Conservation (phyloP, 2,329 filamentous ascomycete species). For the Phialophora verrucosa region DNA sequence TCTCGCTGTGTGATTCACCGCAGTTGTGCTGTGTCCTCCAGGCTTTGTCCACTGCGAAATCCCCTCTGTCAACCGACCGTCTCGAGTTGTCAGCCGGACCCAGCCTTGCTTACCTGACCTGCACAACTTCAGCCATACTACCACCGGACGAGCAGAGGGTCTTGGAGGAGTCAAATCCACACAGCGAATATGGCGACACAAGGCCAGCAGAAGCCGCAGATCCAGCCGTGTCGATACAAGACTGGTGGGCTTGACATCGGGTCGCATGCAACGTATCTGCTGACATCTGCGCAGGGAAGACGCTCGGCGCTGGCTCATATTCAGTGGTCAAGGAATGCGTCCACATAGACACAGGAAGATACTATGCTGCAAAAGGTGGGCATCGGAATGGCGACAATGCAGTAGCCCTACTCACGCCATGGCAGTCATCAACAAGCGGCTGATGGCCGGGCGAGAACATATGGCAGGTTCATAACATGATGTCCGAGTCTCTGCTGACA, state of each 20-base stretch:
- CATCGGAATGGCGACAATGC: background rate
- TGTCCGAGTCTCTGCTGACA: slow-evolving; percentile 24
- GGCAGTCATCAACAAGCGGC: slow-evolving; percentile 90
- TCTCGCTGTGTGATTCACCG: background rate
- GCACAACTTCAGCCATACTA: background rate
- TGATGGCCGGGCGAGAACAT: slow-evolving; percentile 97
- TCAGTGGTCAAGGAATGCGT: slow-evolving; percentile 99
- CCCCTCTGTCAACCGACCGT: background rate
- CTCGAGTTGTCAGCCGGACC: slow-evolving; percentile 3
- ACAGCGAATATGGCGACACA: slow-evolving; percentile 8
- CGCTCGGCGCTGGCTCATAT: slow-evolving; percentile 92
- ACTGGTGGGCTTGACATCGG: slow-evolving; percentile 59
- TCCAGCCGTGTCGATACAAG: slow-evolving; percentile 97
- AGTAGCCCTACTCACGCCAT: slow-evolving; percentile 10
- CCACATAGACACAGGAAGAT: slow-evolving; percentile 95
- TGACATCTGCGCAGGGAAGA: slow-evolving; percentile 67
- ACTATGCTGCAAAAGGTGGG: slow-evolving; percentile 84
- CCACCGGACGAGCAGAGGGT: background rate
- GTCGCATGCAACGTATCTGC: slow-evolving; percentile 5
- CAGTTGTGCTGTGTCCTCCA: background rate
- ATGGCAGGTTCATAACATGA: slow-evolving; percentile 68
- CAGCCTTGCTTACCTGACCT: slow-evolving; percentile 5
- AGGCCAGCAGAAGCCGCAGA: slow-evolving; percentile 58
- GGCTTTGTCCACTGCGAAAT: background rate
- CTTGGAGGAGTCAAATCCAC: background rate